Conservation (phyloP, 2,329 filamentous ascomycete species). For the Arthroderma sp. region DNA sequence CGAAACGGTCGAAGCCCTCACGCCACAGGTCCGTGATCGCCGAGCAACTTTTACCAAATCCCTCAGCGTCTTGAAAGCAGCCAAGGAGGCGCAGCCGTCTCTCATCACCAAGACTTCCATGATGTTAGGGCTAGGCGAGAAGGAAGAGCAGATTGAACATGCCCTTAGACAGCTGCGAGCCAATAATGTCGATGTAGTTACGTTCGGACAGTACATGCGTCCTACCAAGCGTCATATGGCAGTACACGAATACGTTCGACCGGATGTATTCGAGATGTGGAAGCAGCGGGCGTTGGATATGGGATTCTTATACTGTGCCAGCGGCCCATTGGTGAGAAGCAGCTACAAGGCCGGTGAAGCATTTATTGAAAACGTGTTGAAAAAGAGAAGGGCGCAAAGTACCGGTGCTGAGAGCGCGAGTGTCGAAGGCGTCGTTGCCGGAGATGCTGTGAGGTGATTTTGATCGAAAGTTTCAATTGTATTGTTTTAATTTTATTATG, state of each 20-base stretch:
- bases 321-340: conserved; percentile 80
- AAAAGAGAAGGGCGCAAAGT: conserved; percentile 48
- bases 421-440: conserved; percentile 16
- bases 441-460: conserved; percentile 18
- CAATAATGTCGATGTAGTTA: conserved; percentile 80
- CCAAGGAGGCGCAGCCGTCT: conserved; percentile 60
- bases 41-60: conserved; percentile 82
- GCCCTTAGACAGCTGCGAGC: conserved; percentile 68
- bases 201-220: conserved; percentile 99
- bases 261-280: conserved; percentile 85
- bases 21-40: conserved; percentile 78
- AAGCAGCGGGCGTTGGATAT: conserved; percentile 76
- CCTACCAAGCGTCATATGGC: conserved; percentile 96
- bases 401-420: conserved; percentile 16
- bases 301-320: conserved; percentile 94
- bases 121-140: conserved; percentile 92
- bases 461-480: conserved; percentile 3
- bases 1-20: conserved; percentile 84
- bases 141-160: conserved; percentile 70
- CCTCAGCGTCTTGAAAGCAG: conserved; percentile 62
- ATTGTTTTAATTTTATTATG: neutral
- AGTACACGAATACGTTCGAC: conserved; percentile 88
- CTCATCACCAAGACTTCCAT: conserved; percentile 98
- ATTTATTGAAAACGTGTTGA: conserved; percentile 95
- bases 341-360: conserved; percentile 97